phyloP scores from a whole-genome alignment of 441 rosid species.

The Dalechampia spathulata region DNA sequence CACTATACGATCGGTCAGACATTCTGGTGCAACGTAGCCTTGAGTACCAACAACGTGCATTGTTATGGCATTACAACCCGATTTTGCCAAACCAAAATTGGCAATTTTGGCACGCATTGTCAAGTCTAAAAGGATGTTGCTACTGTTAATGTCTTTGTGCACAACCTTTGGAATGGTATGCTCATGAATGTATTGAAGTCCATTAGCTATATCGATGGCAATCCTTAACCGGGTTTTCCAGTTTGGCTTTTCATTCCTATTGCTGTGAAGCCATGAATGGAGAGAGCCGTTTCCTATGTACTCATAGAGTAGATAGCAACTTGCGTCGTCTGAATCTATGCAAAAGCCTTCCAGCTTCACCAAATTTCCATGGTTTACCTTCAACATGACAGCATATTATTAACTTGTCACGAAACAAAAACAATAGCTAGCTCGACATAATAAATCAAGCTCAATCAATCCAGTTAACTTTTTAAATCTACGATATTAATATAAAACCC shows the following conservation, averaged over 20 bases:
- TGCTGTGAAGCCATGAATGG: conserved; percentile 46
- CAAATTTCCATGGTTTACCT: conserved; percentile 67
- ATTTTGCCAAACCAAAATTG: conserved; percentile 60
- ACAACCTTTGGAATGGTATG: conserved; percentile 56
- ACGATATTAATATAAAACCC: too few species aligned
- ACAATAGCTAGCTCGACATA: too few species aligned
- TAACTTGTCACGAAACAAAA: too few species aligned
- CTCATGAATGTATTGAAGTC: conserved; percentile 64
- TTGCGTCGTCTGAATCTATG: conserved; percentile 46
- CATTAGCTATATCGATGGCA: conserved; percentile 52
- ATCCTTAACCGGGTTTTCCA: conserved; percentile 50
- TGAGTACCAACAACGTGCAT: conserved; percentile 69
- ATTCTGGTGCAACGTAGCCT: conserved; percentile 70
- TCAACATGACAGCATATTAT: conserved; percentile 7
- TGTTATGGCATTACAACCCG: conserved; percentile 65
- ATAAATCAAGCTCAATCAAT: too few species aligned
- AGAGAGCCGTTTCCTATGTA: conserved; percentile 53
- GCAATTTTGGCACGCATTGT: conserved; percentile 62
- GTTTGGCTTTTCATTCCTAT: conserved; percentile 22
- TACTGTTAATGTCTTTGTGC: conserved; percentile 63
- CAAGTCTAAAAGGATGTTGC: conserved; percentile 54
- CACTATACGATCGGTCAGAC: conserved; percentile 48
- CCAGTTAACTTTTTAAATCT: too few species aligned
- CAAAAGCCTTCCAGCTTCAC: conserved; percentile 65
- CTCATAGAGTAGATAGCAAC: conserved; percentile 53